Conservation (phyloP, 441 rosid genomes). For the Bocquillonia castaneifolia region DNA sequence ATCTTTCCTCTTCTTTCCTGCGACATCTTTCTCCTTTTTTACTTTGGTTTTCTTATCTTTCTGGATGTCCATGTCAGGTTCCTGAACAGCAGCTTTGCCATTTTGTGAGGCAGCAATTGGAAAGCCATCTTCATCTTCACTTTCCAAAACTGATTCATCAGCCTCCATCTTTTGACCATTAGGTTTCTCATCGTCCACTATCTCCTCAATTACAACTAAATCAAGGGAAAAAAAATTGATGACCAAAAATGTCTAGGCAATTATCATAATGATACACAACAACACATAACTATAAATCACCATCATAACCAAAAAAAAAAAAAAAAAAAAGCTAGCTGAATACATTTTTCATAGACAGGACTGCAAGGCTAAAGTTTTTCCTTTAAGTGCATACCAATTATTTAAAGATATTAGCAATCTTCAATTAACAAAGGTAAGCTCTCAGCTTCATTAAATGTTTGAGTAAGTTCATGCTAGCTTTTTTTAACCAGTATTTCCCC, state of each 20-base stretch:
- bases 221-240: neutral
- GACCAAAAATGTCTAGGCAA: neutral
- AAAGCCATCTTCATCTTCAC: conserved; percentile 94
- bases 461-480: too few relatives aligned
- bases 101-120: conserved; percentile 44
- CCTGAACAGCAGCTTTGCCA: conserved; percentile 17
- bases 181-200: conserved; percentile 65
- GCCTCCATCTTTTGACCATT: conserved; percentile 32
- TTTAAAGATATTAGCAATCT: too few relatives aligned
- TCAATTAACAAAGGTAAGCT: too few relatives aligned
- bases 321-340: neutral
- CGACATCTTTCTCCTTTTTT: conserved; percentile 32
- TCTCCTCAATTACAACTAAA: conserved; percentile 92
- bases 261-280: neutral
- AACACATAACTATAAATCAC: neutral
- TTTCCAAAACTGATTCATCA: conserved; percentile 44
- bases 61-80: conserved; percentile 30
- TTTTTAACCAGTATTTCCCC: too few relatives aligned
- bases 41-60: conserved; percentile 21
- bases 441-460: too few relatives aligned
- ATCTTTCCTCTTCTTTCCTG: conserved; percentile 56
- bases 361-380: neutral
- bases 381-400: too few relatives aligned
- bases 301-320: neutral
- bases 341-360: neutral